Evolutionary conservation across 176 grass and related monocot genomes (phyloP).

Genomic region (Phyllostachys edulis): DNA sequence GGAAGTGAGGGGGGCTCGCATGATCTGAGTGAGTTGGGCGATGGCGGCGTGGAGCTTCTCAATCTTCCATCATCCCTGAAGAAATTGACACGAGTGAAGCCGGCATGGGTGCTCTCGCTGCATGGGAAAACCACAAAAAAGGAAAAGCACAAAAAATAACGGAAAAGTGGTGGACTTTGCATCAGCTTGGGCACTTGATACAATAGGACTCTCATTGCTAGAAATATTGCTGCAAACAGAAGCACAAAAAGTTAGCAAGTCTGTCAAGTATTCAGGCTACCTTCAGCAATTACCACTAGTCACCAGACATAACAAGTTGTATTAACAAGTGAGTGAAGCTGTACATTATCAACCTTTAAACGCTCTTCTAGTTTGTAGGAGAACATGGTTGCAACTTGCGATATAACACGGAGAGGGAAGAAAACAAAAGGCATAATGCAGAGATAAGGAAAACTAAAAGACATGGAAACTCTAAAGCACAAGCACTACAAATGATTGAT

Average conservation of each 20-base stretch:
- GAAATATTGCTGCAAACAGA: conserved; percentile 38
- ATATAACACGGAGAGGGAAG: not conserved
- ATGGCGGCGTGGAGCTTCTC: no score
- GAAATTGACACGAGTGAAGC: no score
- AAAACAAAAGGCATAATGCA: not conserved
- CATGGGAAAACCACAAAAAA: no score
- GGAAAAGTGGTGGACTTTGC: conserved; percentile 28
- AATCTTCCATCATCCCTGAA: no score
- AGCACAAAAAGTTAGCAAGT: conserved; percentile 7
- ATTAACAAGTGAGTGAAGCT: no score
- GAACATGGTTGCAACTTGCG: not conserved
- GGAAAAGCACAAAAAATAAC: no score
- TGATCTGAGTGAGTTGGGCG: no score
- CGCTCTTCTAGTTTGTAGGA: not conserved
- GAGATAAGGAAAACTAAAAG: not conserved
- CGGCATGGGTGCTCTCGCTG: no score
- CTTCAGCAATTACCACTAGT: conserved; percentile 2
- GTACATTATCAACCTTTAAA: not conserved
- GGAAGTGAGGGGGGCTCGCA: no score
- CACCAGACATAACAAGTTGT: not conserved
- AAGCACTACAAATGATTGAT: not conserved
- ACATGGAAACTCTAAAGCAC: not conserved
- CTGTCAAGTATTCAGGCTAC: not conserved
- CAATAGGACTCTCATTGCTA: not conserved
- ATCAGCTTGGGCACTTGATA: conserved; percentile 34